Evolutionary conservation across 1,139 yeast genomes (phyloP).

Genomic region (Wickerhamomyces sp.): DNA sequence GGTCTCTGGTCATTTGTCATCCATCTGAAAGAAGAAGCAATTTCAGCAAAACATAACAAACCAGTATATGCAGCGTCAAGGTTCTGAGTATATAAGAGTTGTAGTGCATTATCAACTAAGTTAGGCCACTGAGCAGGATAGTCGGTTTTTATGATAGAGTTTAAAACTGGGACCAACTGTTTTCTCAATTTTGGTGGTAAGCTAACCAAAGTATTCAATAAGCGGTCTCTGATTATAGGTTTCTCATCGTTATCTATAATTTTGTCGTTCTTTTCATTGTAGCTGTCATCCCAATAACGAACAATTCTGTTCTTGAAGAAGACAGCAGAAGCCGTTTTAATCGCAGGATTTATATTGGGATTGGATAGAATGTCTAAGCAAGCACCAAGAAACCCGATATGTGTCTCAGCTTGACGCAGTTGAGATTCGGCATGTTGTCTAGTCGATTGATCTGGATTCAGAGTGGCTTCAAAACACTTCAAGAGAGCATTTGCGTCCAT

Average conservation of each 20-base stretch:
- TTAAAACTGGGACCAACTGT: constrained; percentile 68
- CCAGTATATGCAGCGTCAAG: constrained; percentile 69
- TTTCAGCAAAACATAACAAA: constrained; percentile 67
- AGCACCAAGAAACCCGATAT: constrained; percentile 75
- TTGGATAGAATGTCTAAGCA: constrained; percentile 73
- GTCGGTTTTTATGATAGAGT: constrained; percentile 61
- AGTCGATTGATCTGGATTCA: constrained; percentile 59
- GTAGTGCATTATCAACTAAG: constrained; percentile 54
- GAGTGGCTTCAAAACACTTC: constrained; percentile 78
- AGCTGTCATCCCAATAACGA: constrained; percentile 52
- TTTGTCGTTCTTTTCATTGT: constrained; percentile 27
- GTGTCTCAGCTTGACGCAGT: constrained; percentile 49
- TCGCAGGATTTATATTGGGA: constrained; percentile 46
- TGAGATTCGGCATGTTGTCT: constrained; percentile 70
- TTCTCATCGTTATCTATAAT: constrained; percentile 65
- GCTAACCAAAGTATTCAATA: constrained; percentile 37
- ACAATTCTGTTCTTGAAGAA: constrained; percentile 76
- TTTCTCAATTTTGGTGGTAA: constrained; percentile 39
- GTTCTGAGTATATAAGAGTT: constrained; percentile 51
- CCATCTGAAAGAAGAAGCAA: constrained; percentile 78
- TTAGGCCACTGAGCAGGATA: constrained; percentile 71
- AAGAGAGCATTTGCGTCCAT: constrained; percentile 71
- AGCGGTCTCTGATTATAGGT: constrained; percentile 60
- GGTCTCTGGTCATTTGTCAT: constrained; percentile 55
- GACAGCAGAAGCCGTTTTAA: constrained; percentile 79